Evolutionary conservation across 768 basidiomycete species (phyloP), one percentile per base, ranked within the genome.

Genomic region (Butyriboletus loyo): DNA sequence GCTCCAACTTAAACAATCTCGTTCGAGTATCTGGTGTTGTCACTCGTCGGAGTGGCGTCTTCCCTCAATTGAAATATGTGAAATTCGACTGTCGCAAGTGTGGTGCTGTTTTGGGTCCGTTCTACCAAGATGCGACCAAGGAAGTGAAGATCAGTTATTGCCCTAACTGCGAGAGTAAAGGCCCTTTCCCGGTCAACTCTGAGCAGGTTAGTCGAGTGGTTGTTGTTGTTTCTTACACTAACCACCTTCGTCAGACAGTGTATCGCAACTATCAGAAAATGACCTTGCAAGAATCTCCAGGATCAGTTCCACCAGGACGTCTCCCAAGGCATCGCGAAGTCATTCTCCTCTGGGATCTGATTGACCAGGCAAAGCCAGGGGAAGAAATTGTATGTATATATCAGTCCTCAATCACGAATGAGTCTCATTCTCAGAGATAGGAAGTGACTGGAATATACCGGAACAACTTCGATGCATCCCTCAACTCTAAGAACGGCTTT

Each of bases 241-340:
- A 54, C 24, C 21, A 38, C 13, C 46, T 13, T 17, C n/a, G 52
- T 4, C 55, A 98, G 92, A 99, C 97, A 1, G 85, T 99, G 3
- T 99, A 98, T 69, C 82, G 97, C 50, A 99, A 99, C 70, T 98
- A 97, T 68, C 97, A 99, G 71, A 96, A 92, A 72, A 91, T 98
- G 92, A 98, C 95, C 7, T 72, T 99, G 38, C 97, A 99, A 67
- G 97, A 99, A 68, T 95, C 93, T 7, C 97, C 97, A 11, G 97
- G 97, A 3, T 92, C 92, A 3, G 97, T 99, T 1, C 97, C 97
- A 49, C 94, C 97, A 19, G 97, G 97, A 70, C 92, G 97, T 62
- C 78, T 98, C 7, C 97, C 97, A 5, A 80, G 97, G 46, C 97
- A 99, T 71, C 87, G 97, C 42, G 97, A 99, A 68, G 94, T 99